Evolutionary conservation across 768 basidiomycete genomes (phyloP), one percentile per base, ranked within the genome.

Genomic region (Trametes gibbosa): DNA sequence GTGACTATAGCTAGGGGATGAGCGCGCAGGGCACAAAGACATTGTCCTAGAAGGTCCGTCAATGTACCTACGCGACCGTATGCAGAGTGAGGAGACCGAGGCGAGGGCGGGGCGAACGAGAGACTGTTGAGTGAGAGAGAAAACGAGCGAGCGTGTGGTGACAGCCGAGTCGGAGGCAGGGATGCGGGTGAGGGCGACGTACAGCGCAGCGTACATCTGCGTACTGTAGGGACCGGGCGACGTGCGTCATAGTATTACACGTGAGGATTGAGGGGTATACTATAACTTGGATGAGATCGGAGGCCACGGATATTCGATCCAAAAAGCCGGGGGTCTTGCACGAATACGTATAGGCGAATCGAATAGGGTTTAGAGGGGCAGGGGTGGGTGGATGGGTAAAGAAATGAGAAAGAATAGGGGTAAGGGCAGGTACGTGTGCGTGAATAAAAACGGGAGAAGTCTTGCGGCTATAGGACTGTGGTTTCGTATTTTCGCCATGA

Each of bases 201-300:
- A 64, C 63, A 61, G 63, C 65, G 47, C 63, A 62, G 65, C 65
- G 61, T 66, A 59, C 63, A 56, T 62, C 55, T 59, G 59, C 61
- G 63, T 66, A 64, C 61, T 58, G 63, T 64, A 64, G 64, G 62
- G 61, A 65, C 64, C 63, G 66, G 61, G 68, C 63, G 59, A 58
- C 63, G 66, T 67, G 66, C 67, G 65, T 68, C 66, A 74, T 75
- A 74, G 67, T 70, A 75, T 74, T 74, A 75, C 74, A 75, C 66
- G 71, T 75, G 69, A 59, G 63, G 71, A 73, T 73, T 68, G 69
- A 64, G 67, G 69, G 69, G 69, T 70, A 70, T 70, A 70, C 67
- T 70, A 70, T 70, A 70, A 71, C 66, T 70, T 67, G 67, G 58
- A 64, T 66, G 64, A 64, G 54, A 61, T 61, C 65, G 61, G 65